These are phyloP conservation scores for Thelonectria discophora DNA, from an alignment of 2,329 filamentous ascomycete species.

Conservation along the genomic window DNA sequence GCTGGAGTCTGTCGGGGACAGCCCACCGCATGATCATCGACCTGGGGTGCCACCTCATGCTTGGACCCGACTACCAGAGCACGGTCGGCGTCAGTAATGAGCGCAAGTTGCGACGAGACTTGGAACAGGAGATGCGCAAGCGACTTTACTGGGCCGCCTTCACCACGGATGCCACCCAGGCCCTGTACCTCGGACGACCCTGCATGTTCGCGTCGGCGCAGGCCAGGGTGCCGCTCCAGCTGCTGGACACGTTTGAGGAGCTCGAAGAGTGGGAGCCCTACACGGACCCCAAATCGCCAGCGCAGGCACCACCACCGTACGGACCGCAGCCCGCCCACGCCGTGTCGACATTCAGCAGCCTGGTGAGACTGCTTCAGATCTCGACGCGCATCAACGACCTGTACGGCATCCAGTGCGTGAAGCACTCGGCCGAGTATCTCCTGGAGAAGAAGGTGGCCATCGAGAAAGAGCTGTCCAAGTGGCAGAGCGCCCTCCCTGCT, in stretches of 20 bases:
- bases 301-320: constrained; percentile 38
- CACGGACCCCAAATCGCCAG: constrained; percentile 42
- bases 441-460: constrained; percentile 40
- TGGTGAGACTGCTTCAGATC: constrained; percentile 42
- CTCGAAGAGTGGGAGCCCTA: constrained; percentile 48
- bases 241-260: constrained; percentile 48
- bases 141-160: constrained; percentile 49
- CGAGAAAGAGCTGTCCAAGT: constrained; percentile 41
- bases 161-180: constrained; percentile 46
- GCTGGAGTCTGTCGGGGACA: constrained; percentile 48
- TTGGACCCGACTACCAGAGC: constrained; percentile 40
- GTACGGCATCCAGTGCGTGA: constrained; percentile 42
- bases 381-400: constrained; percentile 42
- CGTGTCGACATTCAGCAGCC: constrained; percentile 42
- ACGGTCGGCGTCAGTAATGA: constrained; percentile 38
- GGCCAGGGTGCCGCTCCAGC: constrained; percentile 44
- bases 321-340: constrained; percentile 43
- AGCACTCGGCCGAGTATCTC: constrained; percentile 40
- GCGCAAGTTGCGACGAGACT: constrained; percentile 40
- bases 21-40: constrained; percentile 53
- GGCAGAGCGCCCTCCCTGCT: constrained; percentile 37
- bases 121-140: constrained; percentile 47
- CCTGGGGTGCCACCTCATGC: constrained; percentile 49
- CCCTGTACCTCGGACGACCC: constrained; percentile 47
- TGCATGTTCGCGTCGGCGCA: constrained; percentile 46